Base-by-base conservation (phyloP, 73 alveolate genomes). In the Symbiodinium pilosum region DNA sequence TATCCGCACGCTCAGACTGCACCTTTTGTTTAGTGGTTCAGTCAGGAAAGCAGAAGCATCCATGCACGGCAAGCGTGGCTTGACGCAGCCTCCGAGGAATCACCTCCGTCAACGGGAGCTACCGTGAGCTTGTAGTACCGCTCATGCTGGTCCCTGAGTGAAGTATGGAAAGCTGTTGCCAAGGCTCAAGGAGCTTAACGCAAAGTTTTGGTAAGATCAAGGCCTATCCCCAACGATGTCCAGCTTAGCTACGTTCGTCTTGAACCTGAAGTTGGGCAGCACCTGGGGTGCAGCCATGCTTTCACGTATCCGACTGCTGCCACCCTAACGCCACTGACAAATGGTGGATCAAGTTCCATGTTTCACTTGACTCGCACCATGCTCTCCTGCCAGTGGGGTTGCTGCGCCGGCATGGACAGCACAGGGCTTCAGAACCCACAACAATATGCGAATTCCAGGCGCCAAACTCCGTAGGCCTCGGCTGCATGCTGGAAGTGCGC, bases 401-500 rank as follows among this genome's bases (percentile, higher is more conserved):
- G n/a, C n/a, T n/a, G n/a, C n/a, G n/a, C n/a, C n/a, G n/a, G n/a
- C n/a, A n/a, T n/a, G n/a, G n/a, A n/a, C n/a, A n/a, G n/a, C n/a
- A n/a, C n/a, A n/a, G n/a, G n/a, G n/a, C n/a, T n/a, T 26, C 30
- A 14, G 77, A 14, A 59, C 77, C 6, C 77, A 5, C 77, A 34
- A 4, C 6, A 47, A 47, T 47, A 14, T 4, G 77, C n/a, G 34
- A 14, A 26, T 4, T n/a, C n/a, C 30, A 41, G 93, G 56, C 81
- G 38, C 71, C 83, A 83, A 2, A 47, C 95, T 41, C 95, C 95
- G 26, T 88, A 88, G 20, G 86, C 36, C 87, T 88, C 95, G 24
- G 95, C 95, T 11, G 95, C 95, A 41, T 88, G 77, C 16, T 88
- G 95, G 86, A 88, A 88, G 71, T 88, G 95, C 38, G 43, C 95